Conservation (phyloP, 2,329 filamentous ascomycete genomes). For the Hypoxylon rubiginosum region DNA sequence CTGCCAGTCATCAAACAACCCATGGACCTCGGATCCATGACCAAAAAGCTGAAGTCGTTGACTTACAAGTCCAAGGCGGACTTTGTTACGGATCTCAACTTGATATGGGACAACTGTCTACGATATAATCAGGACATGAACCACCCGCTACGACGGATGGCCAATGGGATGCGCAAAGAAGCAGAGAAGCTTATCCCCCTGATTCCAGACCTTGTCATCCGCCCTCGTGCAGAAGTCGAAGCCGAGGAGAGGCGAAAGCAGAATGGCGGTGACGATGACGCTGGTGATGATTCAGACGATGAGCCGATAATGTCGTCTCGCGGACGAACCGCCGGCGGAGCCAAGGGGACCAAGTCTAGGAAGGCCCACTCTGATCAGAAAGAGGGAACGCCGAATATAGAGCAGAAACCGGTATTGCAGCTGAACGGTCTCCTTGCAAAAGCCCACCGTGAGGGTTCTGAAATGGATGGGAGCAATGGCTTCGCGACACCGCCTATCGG, state of each 20-base stretch:
- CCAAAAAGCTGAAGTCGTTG: slow-evolving; percentile 90
- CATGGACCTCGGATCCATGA: slow-evolving; percentile 98
- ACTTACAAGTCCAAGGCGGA: slow-evolving; percentile 91
- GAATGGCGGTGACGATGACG: slow-evolving; percentile 85
- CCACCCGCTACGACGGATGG: slow-evolving; percentile 91
- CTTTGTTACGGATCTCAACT: slow-evolving; percentile 91
- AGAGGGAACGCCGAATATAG: slow-evolving; percentile 82
- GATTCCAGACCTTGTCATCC: slow-evolving; percentile 92
- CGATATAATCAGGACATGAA: slow-evolving; percentile 93
- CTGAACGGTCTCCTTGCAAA: slow-evolving; percentile 74
- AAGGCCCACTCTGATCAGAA: slow-evolving; percentile 80
- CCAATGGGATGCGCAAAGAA: slow-evolving; percentile 95
- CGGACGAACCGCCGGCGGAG: slow-evolving; percentile 86
- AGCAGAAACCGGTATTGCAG: slow-evolving; percentile 79
- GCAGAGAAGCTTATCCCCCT: slow-evolving; percentile 96
- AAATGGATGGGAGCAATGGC: slow-evolving; percentile 87
- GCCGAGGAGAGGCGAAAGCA: slow-evolving; percentile 87
- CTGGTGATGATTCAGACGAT: slow-evolving; percentile 92
- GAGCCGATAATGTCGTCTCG: slow-evolving; percentile 98
- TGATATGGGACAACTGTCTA: slow-evolving; percentile 98
- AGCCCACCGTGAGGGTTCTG: slow-evolving; percentile 77
- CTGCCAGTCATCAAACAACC: slow-evolving; percentile 89
- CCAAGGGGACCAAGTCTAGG: slow-evolving; percentile 82
- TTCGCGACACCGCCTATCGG: slow-evolving; percentile 83
- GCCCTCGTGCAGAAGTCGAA: slow-evolving; percentile 94